Percentiles rank a stretch among this genome's conserved stretches.
Evolutionary conservation across 1,284 basidiomycete genomes (phyloP).

Genomic region (Meira miltonrushii): DNA sequence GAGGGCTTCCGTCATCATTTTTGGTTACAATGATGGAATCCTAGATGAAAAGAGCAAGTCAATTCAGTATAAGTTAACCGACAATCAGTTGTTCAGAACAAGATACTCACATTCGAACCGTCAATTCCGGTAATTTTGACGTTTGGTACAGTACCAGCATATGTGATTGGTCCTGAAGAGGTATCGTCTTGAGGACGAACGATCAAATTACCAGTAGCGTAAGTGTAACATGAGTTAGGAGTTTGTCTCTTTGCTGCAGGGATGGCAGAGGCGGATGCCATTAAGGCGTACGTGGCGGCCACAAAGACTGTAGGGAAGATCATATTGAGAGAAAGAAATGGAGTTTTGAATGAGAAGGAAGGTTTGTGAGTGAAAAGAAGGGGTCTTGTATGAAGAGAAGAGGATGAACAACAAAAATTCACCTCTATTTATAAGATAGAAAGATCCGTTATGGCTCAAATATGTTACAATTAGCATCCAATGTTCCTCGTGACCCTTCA

Average conservation of each 20-base stretch:
- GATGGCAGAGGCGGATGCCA: too few relatives aligned
- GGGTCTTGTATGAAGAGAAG: too few relatives aligned
- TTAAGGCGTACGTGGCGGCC: too few relatives aligned
- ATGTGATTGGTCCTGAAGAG: not conserved
- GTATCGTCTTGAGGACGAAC: not conserved
- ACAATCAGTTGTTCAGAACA: not conserved
- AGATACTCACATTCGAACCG: not conserved
- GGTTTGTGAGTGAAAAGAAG: too few relatives aligned
- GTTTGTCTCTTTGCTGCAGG: not conserved
- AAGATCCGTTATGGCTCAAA: too few relatives aligned
- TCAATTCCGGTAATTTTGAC: slow-evolving; percentile 1
- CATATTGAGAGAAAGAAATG: too few relatives aligned
- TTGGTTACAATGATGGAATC: slow-evolving; percentile 6
- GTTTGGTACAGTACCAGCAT: not conserved
- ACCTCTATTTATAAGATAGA: too few relatives aligned
- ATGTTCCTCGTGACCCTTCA: too few relatives aligned
- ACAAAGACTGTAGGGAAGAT: too few relatives aligned
- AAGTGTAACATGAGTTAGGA: not conserved
- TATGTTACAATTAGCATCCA: too few relatives aligned
- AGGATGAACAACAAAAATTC: too few relatives aligned
- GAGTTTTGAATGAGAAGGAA: too few relatives aligned
- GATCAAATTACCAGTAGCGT: not conserved
- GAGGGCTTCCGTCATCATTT: not conserved
- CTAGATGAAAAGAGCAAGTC: not conserved
- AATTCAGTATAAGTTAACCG: not conserved